Percentiles rank a stretch among this genome's conserved stretches.
These are phyloP conservation scores for Penstemon barbatus DNA, from an alignment of 257 asterid genomes.

Conservation along the genomic window DNA sequence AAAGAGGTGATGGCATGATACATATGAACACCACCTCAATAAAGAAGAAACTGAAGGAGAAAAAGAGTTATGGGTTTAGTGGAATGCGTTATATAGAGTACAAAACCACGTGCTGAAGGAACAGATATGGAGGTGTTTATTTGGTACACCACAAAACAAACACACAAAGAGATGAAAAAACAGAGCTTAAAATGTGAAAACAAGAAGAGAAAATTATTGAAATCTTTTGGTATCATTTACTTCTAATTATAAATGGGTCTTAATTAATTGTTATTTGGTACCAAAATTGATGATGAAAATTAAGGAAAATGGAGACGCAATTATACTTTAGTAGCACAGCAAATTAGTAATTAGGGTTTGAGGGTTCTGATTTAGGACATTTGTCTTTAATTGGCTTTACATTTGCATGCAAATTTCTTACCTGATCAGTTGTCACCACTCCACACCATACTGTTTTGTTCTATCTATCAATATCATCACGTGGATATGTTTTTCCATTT, in stretches of 20 bases:
- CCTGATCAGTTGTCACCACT: too few species aligned
- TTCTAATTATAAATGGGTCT: neutral
- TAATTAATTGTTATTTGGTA: conserved; percentile 25
- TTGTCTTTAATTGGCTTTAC: conserved; percentile 21
- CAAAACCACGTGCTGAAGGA: conserved; percentile 57
- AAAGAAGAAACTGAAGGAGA: conserved; percentile 10
- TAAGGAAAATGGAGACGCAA: conserved; percentile 16
- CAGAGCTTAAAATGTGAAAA: too few species aligned
- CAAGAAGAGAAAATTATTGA: conserved; percentile 8
- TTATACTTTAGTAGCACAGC: neutral
- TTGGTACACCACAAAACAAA: neutral
- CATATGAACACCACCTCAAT: too few species aligned
- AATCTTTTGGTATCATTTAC: neutral
- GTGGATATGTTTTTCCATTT: conserved; percentile 31
- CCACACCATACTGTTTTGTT: neutral
- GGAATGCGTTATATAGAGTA: conserved; percentile 10
- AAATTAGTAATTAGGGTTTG: neutral
- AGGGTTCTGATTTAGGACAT: conserved; percentile 25
- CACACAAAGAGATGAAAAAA: too few species aligned
- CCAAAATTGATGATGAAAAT: conserved; percentile 34
- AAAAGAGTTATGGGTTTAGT: conserved; percentile 5
- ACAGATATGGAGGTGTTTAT: conserved; percentile 37
- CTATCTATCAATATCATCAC: conserved; percentile 19
- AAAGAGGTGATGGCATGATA: neutral
- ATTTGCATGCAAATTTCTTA: conserved; percentile 27